These are phyloP conservation scores for Pueraria montana DNA, from an alignment of 306 rosid species.

Conservation along the genomic window DNA sequence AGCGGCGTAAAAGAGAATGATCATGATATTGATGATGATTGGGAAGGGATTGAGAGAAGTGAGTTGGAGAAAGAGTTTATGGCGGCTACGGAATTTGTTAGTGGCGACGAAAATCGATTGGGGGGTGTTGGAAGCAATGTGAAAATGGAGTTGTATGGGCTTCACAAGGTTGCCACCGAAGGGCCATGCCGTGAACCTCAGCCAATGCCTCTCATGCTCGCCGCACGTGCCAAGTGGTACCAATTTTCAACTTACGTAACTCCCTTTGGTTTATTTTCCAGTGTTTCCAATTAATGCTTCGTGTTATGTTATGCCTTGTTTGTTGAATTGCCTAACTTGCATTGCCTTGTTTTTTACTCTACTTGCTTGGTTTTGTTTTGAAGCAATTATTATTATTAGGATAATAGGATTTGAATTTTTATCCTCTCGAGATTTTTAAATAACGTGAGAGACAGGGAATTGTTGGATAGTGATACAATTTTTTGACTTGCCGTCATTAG, in stretches of 20 bases:
- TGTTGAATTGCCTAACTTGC: not conserved
- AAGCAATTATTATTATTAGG: not conserved
- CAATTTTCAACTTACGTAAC: conserved; percentile 48
- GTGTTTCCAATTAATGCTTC: not conserved
- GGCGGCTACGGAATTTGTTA: conserved; percentile 63
- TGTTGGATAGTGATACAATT: not conserved
- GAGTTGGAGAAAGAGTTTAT: conserved; percentile 70
- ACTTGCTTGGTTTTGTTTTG: not conserved
- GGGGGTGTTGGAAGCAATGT: conserved; percentile 49
- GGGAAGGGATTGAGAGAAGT: conserved; percentile 90
- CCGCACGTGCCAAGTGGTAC: conserved; percentile 78
- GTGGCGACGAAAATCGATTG: conserved; percentile 22
- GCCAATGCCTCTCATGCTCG: conserved; percentile 63
- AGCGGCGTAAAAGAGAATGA: conserved; percentile 30
- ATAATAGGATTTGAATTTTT: not conserved
- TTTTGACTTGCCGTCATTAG: not conserved
- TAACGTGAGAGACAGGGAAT: not conserved
- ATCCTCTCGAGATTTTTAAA: not conserved
- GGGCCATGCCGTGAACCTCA: conserved; percentile 71
- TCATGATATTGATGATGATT: conserved; percentile 68
- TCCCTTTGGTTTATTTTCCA: not conserved
- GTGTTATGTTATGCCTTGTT: not conserved
- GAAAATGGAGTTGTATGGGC: conserved; percentile 66
- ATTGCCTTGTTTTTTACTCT: conserved; percentile 33
- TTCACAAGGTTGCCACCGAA: conserved; percentile 70